Conservation (phyloP, 805 yeast genomes). For the Yarrowia osloensis region DNA sequence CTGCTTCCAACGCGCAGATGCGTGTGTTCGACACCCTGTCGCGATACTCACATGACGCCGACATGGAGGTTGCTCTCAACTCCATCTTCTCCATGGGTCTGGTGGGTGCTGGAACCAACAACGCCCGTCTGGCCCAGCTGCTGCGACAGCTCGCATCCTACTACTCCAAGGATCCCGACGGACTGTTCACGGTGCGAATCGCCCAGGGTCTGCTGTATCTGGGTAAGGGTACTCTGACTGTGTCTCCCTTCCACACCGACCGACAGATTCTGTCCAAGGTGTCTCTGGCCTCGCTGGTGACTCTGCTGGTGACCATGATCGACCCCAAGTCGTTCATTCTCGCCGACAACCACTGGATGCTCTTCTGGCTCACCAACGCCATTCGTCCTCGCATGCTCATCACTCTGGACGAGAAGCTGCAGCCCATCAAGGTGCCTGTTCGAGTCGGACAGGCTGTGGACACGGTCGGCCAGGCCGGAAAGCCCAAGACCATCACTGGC, state of each 20-base stretch:
- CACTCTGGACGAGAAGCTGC: constrained; percentile 87
- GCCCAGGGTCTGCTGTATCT: constrained; percentile 93
- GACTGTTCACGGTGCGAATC: constrained; percentile 87
- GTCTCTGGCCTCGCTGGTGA: constrained; percentile 83
- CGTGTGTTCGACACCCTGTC: constrained; percentile 95
- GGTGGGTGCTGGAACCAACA: constrained; percentile 98
- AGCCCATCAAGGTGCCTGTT: constrained; percentile 92
- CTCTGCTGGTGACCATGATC: constrained; percentile 78
- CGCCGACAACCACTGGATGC: constrained; percentile 70
- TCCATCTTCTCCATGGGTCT: constrained; percentile 97
- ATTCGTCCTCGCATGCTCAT: constrained; percentile 90
- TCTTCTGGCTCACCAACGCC: constrained; percentile 84
- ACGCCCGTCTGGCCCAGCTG: constrained; percentile 95
- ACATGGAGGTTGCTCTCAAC: constrained; percentile 88
- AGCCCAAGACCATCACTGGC: constrained; percentile 97
- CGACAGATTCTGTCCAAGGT: constrained; percentile 84
- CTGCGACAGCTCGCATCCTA: constrained; percentile 93
- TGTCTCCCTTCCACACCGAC: constrained; percentile 87
- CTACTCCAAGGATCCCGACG: constrained; percentile 86
- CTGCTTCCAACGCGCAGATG: constrained; percentile 93
- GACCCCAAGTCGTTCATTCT: constrained; percentile 84
- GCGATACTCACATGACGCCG: constrained; percentile 94
- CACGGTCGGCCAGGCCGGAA: constrained; percentile 98
- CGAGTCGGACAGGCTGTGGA: constrained; percentile 99
- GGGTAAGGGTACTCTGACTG: constrained; percentile 92